Conservation (phyloP, 2,329 filamentous ascomycete species). For the Ophiostoma triangulosporum region DNA sequence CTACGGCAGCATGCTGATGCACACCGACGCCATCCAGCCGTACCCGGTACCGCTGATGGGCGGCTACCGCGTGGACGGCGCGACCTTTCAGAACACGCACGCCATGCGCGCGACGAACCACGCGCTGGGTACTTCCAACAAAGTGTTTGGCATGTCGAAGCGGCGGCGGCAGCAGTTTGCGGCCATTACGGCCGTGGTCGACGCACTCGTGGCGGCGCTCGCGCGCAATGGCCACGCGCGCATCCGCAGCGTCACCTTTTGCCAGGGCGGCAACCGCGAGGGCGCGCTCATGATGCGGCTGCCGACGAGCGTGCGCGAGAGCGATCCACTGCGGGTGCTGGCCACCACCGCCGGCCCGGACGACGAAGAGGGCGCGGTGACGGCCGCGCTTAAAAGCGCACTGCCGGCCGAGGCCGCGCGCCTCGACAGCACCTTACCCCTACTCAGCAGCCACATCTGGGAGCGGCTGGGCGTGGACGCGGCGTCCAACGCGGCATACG, state of each 20-base stretch:
- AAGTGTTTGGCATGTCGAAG: slow-evolving; percentile 67
- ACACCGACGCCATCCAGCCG: slow-evolving; percentile 54
- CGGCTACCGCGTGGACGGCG: slow-evolving; percentile 53
- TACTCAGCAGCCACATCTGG: slow-evolving; percentile 41
- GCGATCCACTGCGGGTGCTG: slow-evolving; percentile 44
- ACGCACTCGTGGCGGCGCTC: slow-evolving; percentile 55
- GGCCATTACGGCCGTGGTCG: slow-evolving; percentile 69
- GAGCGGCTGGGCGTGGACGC: slow-evolving; percentile 30
- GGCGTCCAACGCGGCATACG: slow-evolving; percentile 48
- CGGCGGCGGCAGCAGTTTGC: slow-evolving; percentile 70
- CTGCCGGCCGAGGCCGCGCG: slow-evolving; percentile 22
- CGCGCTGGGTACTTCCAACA: slow-evolving; percentile 30
- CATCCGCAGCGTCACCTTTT: slow-evolving; percentile 67
- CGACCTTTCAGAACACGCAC: slow-evolving; percentile 43
- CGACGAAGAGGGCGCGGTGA: not conserved
- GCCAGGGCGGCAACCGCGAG: slow-evolving; percentile 72
- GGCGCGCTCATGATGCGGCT: slow-evolving; percentile 67
- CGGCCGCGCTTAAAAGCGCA: slow-evolving; percentile 25
- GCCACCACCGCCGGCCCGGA: slow-evolving; percentile 3
- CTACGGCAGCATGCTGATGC: slow-evolving; percentile 83
- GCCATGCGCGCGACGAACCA: slow-evolving; percentile 39
- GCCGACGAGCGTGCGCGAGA: slow-evolving; percentile 40
- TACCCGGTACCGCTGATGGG: slow-evolving; percentile 79
- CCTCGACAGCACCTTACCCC: slow-evolving; percentile 19
- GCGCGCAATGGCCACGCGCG: slow-evolving; percentile 24